phyloP scores from a whole-genome alignment of 2,329 filamentous ascomycete genomes.

The Monilinia aucupariae region DNA sequence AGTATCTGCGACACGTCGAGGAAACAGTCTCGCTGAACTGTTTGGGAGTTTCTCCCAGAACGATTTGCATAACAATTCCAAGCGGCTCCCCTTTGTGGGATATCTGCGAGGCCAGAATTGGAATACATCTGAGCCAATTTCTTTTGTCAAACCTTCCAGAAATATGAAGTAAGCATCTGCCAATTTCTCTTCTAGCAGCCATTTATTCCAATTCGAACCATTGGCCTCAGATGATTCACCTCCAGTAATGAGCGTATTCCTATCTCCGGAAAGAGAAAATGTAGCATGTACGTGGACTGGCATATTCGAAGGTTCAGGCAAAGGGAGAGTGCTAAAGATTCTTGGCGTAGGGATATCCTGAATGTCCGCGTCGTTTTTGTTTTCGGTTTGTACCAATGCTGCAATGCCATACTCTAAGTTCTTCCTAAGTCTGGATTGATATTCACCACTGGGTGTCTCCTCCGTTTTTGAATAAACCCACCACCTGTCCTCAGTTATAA shows the following conservation, averaged over 20 bases:
- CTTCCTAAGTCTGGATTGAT: conserved; percentile 23
- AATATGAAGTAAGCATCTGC: conserved; percentile 30
- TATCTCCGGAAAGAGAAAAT: conserved; percentile 33
- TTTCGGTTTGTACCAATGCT: conserved; percentile 19
- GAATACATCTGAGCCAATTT: conserved; percentile 20
- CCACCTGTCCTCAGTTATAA: conserved; percentile 23
- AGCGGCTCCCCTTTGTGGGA: conserved; percentile 15
- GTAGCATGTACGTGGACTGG: conserved; percentile 33
- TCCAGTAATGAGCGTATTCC: conserved; percentile 27
- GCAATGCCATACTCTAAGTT: conserved; percentile 27
- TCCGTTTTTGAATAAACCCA: conserved; percentile 22
- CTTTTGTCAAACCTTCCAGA: conserved; percentile 21
- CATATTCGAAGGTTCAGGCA: conserved; percentile 26
- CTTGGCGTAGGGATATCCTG: conserved; percentile 11
- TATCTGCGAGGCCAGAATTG: conserved; percentile 27
- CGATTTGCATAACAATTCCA: conserved; percentile 19
- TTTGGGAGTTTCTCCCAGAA: conserved; percentile 27
- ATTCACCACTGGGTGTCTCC: conserved; percentile 18
- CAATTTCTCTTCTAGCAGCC: conserved; percentile 25
- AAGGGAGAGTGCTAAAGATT: conserved; percentile 26
- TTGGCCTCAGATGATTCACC: conserved; percentile 19
- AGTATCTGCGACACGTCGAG: conserved; percentile 17
- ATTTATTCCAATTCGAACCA: conserved; percentile 28
- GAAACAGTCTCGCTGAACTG: conserved; percentile 23
- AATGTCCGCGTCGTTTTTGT: not conserved